These are phyloP conservation scores for Gaeumannomyces sp. DNA, from an alignment of 2,329 filamentous ascomycete genomes.

Conservation along the genomic window DNA sequence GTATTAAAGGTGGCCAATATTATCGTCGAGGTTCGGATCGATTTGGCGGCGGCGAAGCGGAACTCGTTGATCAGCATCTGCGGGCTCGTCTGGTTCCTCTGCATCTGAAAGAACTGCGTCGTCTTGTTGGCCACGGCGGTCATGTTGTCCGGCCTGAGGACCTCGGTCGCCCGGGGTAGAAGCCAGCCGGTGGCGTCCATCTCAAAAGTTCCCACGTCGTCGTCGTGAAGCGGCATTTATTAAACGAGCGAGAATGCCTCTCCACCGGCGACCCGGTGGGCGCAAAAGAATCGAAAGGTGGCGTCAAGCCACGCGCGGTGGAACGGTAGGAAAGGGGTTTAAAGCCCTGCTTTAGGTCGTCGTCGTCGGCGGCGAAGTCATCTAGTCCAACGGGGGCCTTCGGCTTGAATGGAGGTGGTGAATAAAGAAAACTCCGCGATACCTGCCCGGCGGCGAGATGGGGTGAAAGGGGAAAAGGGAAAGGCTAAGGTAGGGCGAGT, in stretches of 20 bases:
- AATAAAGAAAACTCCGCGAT: slow-evolving; percentile 6
- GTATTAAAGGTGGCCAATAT: slow-evolving; percentile 57
- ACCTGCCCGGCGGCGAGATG: slow-evolving; percentile 22
- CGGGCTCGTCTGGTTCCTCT: slow-evolving; percentile 35
- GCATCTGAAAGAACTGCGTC: slow-evolving; percentile 16
- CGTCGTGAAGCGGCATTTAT: neutral
- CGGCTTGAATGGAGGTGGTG: neutral
- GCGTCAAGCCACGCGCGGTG: slow-evolving; percentile 21
- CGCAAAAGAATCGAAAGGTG: slow-evolving; percentile 11
- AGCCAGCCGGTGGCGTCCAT: slow-evolving; percentile 23
- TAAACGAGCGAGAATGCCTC: neutral
- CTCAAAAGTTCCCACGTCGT: slow-evolving; percentile 15
- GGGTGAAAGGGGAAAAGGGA: slow-evolving; percentile 19
- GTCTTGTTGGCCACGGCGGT: slow-evolving; percentile 13
- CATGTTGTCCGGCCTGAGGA: slow-evolving; percentile 12
- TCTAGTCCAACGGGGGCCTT: slow-evolving; percentile 29
- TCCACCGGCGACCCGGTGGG: slow-evolving; percentile 8
- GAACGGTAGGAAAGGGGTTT: slow-evolving; percentile 16
- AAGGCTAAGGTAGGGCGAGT: slow-evolving; percentile 15
- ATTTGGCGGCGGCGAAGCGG: slow-evolving; percentile 47
- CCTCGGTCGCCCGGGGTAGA: slow-evolving; percentile 23
- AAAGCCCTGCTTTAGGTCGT: slow-evolving; percentile 19
- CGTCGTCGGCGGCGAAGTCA: slow-evolving; percentile 37
- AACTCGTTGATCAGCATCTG: slow-evolving; percentile 42
- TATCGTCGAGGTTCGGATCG: slow-evolving; percentile 54